Evolutionary conservation across 805 yeast species (phyloP), one percentile per base, ranked within the genome.

Genomic region (Tetrapisispora pingtungensis): DNA sequence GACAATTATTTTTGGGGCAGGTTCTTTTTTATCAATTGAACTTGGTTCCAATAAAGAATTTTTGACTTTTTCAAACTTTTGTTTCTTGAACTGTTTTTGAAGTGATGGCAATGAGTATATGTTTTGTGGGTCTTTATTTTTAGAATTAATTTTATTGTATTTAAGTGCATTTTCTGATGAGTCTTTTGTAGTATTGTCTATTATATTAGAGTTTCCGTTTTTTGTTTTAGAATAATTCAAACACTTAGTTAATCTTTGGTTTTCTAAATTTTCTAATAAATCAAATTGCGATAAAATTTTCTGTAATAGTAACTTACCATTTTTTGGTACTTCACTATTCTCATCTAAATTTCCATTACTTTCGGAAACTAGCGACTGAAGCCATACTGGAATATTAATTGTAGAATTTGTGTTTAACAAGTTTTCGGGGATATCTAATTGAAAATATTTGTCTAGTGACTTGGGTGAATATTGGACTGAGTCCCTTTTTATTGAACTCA

Each of bases 191-290:
- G 6, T 28, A 14, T 19, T 20, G 15, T 2, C 14, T 27, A 7
- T 7, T 12, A 5, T 27, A 10, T 10, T 28, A 14, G n/a, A 12
- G 7, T 28, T 14, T 7, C 13, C 19, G n/a, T 8, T 15, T 10
- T 35, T 35, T 1, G 17, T 13, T 40, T 35, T 14, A 20, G 39
- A 40, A 14, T 42, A 35, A 17, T 30, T 30, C 6, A 62, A 40
- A 36, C 64, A 57, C 13, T 52, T 53, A 39, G 59, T 56, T 31
- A 62, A 42, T 43, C 67, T 49, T 42, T 53, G 42, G 33, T 52
- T 50, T 46, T 62, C 67, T 28, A 61, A 54, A 32, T 61, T 59
- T 50, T 68, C 73, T 43, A 65, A 46, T 22, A 47, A 47, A 49
- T 67, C 70, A 46, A 65, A 67, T 24, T 61, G 59, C 6, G 51